Evolutionary conservation across 805 yeast genomes (phyloP), one percentile per base, ranked within the genome.

Genomic region (Yamadazyma philogaea): DNA sequence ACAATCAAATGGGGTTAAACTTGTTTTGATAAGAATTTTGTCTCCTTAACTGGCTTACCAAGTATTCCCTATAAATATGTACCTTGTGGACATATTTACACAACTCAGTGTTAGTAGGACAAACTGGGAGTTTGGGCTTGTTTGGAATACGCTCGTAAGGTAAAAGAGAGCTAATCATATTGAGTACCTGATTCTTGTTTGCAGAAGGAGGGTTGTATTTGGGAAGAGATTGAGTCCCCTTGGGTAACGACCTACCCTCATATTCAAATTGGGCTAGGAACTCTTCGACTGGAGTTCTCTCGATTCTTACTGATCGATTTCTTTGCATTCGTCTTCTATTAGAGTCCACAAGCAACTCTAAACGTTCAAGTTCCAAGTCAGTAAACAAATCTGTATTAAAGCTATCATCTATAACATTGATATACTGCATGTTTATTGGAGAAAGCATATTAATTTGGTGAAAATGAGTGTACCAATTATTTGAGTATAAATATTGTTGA

Each of bases 71-170:
- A 37, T 60, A 61, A 15, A 59, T 42, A 45, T 54, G 51, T 7
- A 39, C 22, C 27, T 43, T 49, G 40, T 60, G 66, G 17, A 53
- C 40, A 44, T 57, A 61, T 20, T 46, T 57, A 20, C 57, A 54
- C 51, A 59, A 42, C 31, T 47, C 44, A 24, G 66, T 61, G 41
- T 56, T 60, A 15, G 66, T 61, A 30, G 48, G 51, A 19, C 48
- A 52, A 11, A 17, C 18, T 1, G 63, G 64, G 18, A 55, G 15
- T 19, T 15, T 41, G 6, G 62, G 63, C 37, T 44, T 49, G 27
- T 12, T 15, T 45, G 30, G 39, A n/a, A 33, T 20, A 30, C 12
- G 10, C 19, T n/a, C 22, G 8, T 12, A 8, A 11, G 40, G 44
- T 30, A 36, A 10, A 3, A 20, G 22, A 10, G 21, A 11, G 6